These are phyloP conservation scores for Prunus davidiana DNA, from an alignment of 306 rosid genomes.

Conservation along the genomic window DNA sequence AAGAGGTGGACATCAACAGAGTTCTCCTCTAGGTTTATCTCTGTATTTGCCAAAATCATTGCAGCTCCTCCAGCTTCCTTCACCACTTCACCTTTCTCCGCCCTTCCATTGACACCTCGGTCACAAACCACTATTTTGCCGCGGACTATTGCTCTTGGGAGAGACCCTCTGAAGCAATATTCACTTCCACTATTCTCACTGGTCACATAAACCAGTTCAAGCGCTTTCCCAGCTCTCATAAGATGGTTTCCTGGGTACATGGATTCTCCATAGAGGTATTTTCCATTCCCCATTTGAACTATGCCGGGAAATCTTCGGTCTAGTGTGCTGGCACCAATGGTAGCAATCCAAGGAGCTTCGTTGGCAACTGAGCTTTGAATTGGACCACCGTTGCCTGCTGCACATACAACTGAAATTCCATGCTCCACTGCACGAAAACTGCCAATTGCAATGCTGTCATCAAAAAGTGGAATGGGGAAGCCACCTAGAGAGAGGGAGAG, in stretches of 20 bases:
- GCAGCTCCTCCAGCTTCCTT: conserved; percentile 88
- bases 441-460: conserved; percentile 80
- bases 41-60: conserved; percentile 83
- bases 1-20: conserved; percentile 92
- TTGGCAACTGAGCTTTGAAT: conserved; percentile 75
- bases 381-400: conserved; percentile 92
- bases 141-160: conserved; percentile 60
- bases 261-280: conserved; percentile 69
- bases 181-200: conserved; percentile 48
- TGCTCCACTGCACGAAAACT: conserved; percentile 84
- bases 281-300: conserved; percentile 65
- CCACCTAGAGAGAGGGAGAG: conserved; percentile 88
- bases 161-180: conserved; percentile 74
- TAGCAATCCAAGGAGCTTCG: conserved; percentile 93
- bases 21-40: conserved; percentile 73
- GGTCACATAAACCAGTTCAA: conserved; percentile 56
- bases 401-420: conserved; percentile 76
- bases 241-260: conserved; percentile 51
- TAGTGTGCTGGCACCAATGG: conserved; percentile 79
- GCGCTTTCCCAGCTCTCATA: conserved; percentile 31
- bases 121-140: conserved; percentile 91
- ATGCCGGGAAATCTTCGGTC: conserved; percentile 73
- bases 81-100: conserved; percentile 88
- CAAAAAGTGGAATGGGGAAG: conserved; percentile 70
- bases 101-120: conserved; percentile 78